Base-by-base conservation (phyloP, 352 stramenopile species). In the Phytopythium oedochilum region DNA sequence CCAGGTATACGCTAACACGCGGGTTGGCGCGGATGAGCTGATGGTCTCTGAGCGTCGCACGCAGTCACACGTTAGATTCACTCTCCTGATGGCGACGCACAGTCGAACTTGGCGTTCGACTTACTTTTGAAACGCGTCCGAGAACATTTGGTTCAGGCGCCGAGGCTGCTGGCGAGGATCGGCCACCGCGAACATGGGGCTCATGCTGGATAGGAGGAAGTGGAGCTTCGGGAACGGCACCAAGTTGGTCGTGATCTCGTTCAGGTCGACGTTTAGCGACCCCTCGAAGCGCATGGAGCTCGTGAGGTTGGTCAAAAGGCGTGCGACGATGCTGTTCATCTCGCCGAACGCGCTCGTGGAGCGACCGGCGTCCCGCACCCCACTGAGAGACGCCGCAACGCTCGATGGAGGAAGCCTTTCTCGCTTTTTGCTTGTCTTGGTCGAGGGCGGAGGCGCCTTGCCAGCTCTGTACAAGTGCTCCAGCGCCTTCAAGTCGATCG, bases 161-260 rank as follows among this genome's bases (percentile, higher is more conserved):
- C 74, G 65, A 29, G 74, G 73, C 40, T 89, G 76, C 52, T 86
- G 75, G 3, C 77, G 70, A 11, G 72, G 63, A 25, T 88, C 73
- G 0, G 48, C 46, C 0, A 61, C 84, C 9, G 70, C 40, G 20
- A 83, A 78, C 55, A 88, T 64, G 12, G 82, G 79, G 22, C 73
- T 86, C 64, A 90, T 83, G 44, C 82, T 92, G 12, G 82, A 84
- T 36, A 99, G 79, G 67, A 99, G 89, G 72, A 99, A 99, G 68
- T 99, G 96, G 52, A 99, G 97, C 59, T 97, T 96, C 23, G 97
- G 97, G 69, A 98, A 99, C 32, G 97, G 97, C 38, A 99, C 97
- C 69, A 99, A 83, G 78, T 99, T 99, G 60, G 96, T 99, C 70
- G 98, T 97, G 83, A 99, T 99, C 78, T 99, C 96, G 59, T 96